These are phyloP conservation scores for Microdochium bolleyi DNA, from an alignment of 2,329 filamentous ascomycete species.

Conservation along the genomic window DNA sequence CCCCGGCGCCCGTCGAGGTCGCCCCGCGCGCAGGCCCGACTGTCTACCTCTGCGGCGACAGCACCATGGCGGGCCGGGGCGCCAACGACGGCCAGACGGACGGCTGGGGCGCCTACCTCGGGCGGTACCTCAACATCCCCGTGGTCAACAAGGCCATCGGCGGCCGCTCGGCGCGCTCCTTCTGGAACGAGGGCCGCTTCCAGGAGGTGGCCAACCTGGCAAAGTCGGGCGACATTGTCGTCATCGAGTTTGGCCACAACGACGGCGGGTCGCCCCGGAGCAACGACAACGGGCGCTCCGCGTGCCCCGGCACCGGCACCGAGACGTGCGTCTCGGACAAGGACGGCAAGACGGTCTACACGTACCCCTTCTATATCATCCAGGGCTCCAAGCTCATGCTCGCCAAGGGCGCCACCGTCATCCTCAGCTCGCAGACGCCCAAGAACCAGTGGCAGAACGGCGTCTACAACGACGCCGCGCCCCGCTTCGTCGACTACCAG, in stretches of 20 bases:
- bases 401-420: conserved; percentile 51
- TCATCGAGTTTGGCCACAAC: conserved; percentile 67
- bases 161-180: conserved; percentile 55
- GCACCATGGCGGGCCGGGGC: conserved; percentile 40
- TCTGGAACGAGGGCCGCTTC: conserved; percentile 54
- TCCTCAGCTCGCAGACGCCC: conserved; percentile 50
- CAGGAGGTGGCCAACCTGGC: conserved; percentile 40
- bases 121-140: conserved; percentile 31
- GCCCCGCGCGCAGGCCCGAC: conserved; percentile 21
- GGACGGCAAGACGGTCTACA: conserved; percentile 19
- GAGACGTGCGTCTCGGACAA: conserved; percentile 38
- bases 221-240: conserved; percentile 49
- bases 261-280: conserved; percentile 48
- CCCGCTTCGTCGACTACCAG: conserved; percentile 48
- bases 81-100: conserved; percentile 22
- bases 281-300: conserved; percentile 52
- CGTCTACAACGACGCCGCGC: conserved; percentile 32
- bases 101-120: conserved; percentile 56
- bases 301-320: conserved; percentile 42
- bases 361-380: conserved; percentile 18
- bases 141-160: conserved; percentile 55
- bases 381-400: conserved; percentile 20
- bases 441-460: conserved; percentile 56
- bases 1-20: conserved; percentile 7
- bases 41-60: conserved; percentile 45